Evolutionary conservation across 805 yeast species (phyloP), one percentile per base, ranked within the genome.

Genomic region (Nakazawaea holstii): DNA sequence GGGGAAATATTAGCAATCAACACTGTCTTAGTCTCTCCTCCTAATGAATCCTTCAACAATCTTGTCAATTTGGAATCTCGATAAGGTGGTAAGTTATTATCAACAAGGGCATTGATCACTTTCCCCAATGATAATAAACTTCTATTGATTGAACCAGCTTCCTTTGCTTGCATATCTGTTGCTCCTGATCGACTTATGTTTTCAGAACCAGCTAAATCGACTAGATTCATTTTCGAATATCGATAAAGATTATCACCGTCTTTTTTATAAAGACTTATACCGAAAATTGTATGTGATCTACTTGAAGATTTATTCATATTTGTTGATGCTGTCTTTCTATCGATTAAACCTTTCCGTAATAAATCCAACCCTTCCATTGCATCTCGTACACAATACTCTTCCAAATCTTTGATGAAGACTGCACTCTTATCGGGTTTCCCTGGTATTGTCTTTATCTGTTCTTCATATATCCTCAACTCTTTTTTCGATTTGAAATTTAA

Each of bases 121-220:
- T 96, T 72, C 1, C 98, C 98, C 38, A 92, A 71, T 0, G 97
- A 84, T 33, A 92, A 67, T 45, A 92, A 69, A 62, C 95, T 84
- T 63, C 89, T 96, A 64, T 92, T 92, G 43, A 91, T 91, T 15
- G 88, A 80, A 0, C 97, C 97, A 0, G 97, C 96, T 60, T 92
- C 99, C 54, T 89, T 82, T 0, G 96, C 97, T 39, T 96, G 73
- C 59, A 80, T 84, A 54, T 86, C 82, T 24, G 79, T 73, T 0
- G 97, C 96, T 2, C 99, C 99, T 0, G 96, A 87, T 56, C 89
- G 72, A 53, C 72, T 77, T 46, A 92, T 84, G 60, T 91, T 91
- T 62, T 92, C 99, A 5, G 96, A 87, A 0, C 99, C 98, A 0
- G 98, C 99, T 53, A 92, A 72, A 67, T 92, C 98, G 6, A 92